These are phyloP conservation scores for Solanum chacoense DNA, from an alignment of 305 asterid genomes.

Conservation along the genomic window DNA sequence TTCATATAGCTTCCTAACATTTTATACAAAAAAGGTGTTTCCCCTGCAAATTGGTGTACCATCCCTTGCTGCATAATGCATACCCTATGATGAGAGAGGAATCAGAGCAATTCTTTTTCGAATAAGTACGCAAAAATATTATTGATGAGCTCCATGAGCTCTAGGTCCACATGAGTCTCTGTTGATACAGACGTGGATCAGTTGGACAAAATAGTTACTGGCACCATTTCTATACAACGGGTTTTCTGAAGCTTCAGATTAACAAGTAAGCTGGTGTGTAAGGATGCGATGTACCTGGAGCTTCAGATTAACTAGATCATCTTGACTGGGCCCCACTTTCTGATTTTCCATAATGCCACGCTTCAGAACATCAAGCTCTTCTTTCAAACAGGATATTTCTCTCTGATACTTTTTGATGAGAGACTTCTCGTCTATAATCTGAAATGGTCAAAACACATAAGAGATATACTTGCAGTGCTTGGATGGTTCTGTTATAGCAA, in stretches of 20 bases:
- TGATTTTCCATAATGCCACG: conserved; percentile 68
- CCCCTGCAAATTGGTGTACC: not conserved
- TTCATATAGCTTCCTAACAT: not conserved
- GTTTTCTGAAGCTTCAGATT: not conserved
- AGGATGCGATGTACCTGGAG: conserved; percentile 48
- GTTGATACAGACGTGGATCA: not conserved
- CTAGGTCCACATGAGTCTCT: not conserved
- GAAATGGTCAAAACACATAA: conserved; percentile 4
- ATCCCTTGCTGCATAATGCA: not conserved
- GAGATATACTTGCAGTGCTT: not conserved
- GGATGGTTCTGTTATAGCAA: not conserved
- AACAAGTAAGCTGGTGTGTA: not conserved
- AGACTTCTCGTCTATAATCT: conserved; percentile 84
- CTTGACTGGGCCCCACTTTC: conserved; percentile 46
- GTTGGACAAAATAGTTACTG: not conserved
- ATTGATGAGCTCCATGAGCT: not conserved
- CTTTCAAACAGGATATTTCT: conserved; percentile 69
- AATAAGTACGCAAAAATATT: not conserved
- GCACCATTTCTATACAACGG: not conserved
- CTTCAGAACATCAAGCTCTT: conserved; percentile 67
- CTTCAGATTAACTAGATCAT: conserved; percentile 65
- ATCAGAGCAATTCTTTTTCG: not conserved
- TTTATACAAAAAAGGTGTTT: not conserved
- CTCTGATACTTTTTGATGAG: conserved; percentile 75
- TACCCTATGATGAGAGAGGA: not conserved